phyloP scores from a whole-genome alignment of 768 basidiomycete species.

The Lactifluus hygrophoroides region DNA sequence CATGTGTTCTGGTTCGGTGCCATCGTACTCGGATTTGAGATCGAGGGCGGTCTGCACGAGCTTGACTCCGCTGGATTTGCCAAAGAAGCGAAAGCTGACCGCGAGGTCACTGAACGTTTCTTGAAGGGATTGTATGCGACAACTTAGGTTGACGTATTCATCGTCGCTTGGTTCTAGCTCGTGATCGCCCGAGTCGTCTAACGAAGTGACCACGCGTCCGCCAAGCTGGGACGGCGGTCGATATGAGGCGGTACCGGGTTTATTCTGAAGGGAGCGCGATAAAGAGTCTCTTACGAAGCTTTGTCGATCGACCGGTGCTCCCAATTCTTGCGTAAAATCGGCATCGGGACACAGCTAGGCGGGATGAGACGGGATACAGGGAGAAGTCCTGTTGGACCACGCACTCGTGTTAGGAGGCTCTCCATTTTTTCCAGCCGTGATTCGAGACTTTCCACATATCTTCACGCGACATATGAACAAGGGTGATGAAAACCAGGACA shows the following conservation, averaged over 20 bases:
- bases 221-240: background rate
- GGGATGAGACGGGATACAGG: background rate
- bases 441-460: conserved; percentile 34
- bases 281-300: conserved; percentile 24
- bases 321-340: conserved; percentile 51
- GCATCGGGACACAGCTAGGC: conserved; percentile 56
- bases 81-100: conserved; percentile 31
- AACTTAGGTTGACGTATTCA: conserved; percentile 23
- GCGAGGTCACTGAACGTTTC: conserved; percentile 26
- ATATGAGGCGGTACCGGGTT: background rate
- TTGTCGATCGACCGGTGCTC: conserved; percentile 35
- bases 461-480: background rate
- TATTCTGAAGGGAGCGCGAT: conserved; percentile 17
- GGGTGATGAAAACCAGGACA: background rate
- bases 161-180: conserved; percentile 18
- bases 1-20: conserved; percentile 10
- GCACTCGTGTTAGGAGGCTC: conserved; percentile 29
- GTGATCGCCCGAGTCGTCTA: background rate
- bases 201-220: background rate
- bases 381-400: conserved; percentile 11
- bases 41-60: conserved; percentile 36
- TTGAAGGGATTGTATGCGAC: conserved; percentile 24
- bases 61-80: conserved; percentile 35
- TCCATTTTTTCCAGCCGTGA: conserved; percentile 39
- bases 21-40: conserved; percentile 34